phyloP scores from a whole-genome alignment of 2,329 filamentous ascomycete genomes.

The Cordyceps cicadae region DNA sequence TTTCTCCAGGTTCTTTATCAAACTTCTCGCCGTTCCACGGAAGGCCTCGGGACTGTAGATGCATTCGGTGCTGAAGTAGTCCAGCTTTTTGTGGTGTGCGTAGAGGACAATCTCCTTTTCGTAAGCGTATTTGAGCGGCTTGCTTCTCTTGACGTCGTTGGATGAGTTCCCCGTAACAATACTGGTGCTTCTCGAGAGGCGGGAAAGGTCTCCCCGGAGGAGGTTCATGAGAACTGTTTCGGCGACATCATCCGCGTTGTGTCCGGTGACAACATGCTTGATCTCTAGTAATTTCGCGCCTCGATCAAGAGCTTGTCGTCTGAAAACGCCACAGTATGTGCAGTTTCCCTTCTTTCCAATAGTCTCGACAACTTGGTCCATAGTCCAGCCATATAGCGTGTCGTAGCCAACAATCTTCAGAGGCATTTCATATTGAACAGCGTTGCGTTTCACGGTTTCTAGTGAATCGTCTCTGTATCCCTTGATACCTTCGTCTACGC shows the following conservation, averaged over 20 bases:
- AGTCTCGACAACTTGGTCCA: slow-evolving; percentile 96
- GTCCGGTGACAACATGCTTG: slow-evolving; percentile 89
- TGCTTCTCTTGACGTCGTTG: slow-evolving; percentile 90
- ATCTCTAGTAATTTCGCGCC: slow-evolving; percentile 83
- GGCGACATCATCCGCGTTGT: slow-evolving; percentile 95
- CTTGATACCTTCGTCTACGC: slow-evolving; percentile 94
- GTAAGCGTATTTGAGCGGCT: slow-evolving; percentile 95
- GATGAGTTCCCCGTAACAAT: slow-evolving; percentile 72
- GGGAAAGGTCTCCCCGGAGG: slow-evolving; percentile 78
- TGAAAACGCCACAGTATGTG: slow-evolving; percentile 96
- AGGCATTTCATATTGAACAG: slow-evolving; percentile 81
- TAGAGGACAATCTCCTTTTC: slow-evolving; percentile 99
- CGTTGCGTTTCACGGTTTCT: slow-evolving; percentile 93
- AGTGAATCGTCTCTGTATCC: slow-evolving; percentile 94
- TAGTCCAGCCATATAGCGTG: slow-evolving; percentile 95
- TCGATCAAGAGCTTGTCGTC: slow-evolving; percentile 85
- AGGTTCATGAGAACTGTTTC: slow-evolving; percentile 98
- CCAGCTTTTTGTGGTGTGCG: slow-evolving; percentile 89
- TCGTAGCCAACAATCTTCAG: slow-evolving; percentile 88
- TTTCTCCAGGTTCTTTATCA: slow-evolving; percentile 93
- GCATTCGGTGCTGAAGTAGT: slow-evolving; percentile 98
- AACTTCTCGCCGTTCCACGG: slow-evolving; percentile 75
- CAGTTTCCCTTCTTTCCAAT: slow-evolving; percentile 98
- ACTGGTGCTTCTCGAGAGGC: slow-evolving; percentile 78
- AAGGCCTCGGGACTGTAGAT: slow-evolving; percentile 98